Conservation (phyloP, 164 flowering plant species). For the Nymphaea colorata region DNA sequence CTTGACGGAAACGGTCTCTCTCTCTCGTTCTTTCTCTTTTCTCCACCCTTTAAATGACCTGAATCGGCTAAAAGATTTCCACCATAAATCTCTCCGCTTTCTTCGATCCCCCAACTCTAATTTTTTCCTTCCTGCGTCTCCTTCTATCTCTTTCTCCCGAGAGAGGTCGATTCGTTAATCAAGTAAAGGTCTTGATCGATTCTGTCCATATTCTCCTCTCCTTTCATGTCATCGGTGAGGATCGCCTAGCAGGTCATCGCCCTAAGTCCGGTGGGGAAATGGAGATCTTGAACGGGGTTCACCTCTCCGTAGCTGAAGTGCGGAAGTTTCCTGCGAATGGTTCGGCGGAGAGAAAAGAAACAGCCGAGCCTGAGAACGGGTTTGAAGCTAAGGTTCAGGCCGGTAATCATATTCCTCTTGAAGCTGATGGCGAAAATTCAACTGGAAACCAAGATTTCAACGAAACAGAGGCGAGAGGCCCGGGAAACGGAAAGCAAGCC, state of each 20-base stretch:
- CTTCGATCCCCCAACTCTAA: background rate
- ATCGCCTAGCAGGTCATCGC: background rate
- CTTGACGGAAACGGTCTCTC: background rate
- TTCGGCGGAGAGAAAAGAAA: background rate
- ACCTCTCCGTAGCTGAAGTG: background rate
- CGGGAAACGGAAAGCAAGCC: background rate
- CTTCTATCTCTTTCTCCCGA: background rate
- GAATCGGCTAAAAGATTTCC: background rate
- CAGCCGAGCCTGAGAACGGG: background rate
- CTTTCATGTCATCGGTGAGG: background rate
- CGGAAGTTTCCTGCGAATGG: background rate
- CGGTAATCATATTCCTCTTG: background rate
- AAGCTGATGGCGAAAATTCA: background rate
- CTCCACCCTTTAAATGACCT: background rate
- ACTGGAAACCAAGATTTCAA: background rate
- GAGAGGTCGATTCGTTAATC: background rate
- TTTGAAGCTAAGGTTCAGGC: background rate
- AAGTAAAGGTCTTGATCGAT: background rate
- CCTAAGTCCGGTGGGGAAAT: background rate
- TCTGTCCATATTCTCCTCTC: background rate
- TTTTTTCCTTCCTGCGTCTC: background rate
- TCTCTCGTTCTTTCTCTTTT: background rate
- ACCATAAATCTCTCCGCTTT: constrained; percentile 3
- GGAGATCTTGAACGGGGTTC: background rate
- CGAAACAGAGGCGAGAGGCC: background rate